Base-by-base conservation (phyloP, 208 protist genomes). In the Trypanosomatidae sp. region DNA sequence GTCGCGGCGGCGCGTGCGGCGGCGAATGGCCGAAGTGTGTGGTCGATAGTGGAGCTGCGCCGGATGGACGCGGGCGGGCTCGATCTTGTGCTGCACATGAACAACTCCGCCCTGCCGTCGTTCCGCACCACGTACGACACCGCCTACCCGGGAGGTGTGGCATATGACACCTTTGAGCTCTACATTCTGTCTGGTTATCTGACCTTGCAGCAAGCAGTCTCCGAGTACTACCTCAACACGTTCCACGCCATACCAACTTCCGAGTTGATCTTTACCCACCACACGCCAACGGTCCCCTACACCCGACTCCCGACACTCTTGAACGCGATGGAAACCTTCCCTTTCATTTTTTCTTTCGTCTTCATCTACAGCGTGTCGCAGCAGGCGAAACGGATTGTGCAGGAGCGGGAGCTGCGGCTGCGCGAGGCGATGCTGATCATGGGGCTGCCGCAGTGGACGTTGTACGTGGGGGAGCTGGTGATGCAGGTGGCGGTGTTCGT, bases 351-450 rank as follows among this genome's bases (percentile, higher is more conserved):
- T n/a, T n/a, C n/a, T n/a, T n/a, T n/a, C n/a, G n/a, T n/a, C n/a
- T n/a, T n/a, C n/a, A n/a, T n/a, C n/a, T 91, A 91, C 76, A 82
- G 84, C 22, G 81, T 95, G 13, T 82, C 82, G 8, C 87, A 89
- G 75, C 67, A 85, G 69, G 88, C 85, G 10, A 91, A 87, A 70
- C 84, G 85, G 7, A 81, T 95, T 58, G 91, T 95, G 28, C 44
- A 88, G 36, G 89, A 95, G 68, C 94, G 94, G 73, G 91, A 95
- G 73, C 56, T 92, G 56, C 87, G 86, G 25, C 79, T 95, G 0
- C 83, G 88, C n/a, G 86, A 95, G 66, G 85, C 86, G 12, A 86
- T 94, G 83, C 79, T 91, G 30, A 94, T 95, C 70, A 95, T 95
- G 91, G 91, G 91, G 30, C 77, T 95, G 15, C 60, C 62, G n/a